A percentile compares a stretch with the other conserved stretches of the same genome.
phyloP scores from a whole-genome alignment of 2,329 filamentous ascomycete genomes.

The Gnomoniopsis smithogilvyi region DNA sequence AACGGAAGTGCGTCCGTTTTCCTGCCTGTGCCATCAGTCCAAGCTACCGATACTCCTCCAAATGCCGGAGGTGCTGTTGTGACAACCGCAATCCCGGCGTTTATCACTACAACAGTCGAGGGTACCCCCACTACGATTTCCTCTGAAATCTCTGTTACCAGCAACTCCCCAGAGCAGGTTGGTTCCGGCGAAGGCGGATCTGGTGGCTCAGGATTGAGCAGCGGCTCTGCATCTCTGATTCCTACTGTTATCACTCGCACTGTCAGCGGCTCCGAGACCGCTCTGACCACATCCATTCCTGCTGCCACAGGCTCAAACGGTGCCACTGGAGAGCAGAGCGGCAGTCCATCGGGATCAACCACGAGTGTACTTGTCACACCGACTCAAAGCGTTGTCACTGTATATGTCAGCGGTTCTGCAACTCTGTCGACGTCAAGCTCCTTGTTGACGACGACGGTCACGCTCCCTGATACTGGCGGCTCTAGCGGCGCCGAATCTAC shows the following conservation, averaged over 20 bases:
- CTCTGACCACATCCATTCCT: background rate
- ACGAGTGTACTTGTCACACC: background rate
- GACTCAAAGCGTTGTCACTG: background rate
- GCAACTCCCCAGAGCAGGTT: background rate
- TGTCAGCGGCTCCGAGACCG: background rate
- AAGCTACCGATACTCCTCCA: background rate
- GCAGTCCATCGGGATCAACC: background rate
- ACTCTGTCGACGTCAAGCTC: background rate
- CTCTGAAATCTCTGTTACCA: background rate
- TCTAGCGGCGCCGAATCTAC: background rate
- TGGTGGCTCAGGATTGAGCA: background rate
- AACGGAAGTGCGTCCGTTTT: conserved; percentile 1
- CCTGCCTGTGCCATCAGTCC: background rate
- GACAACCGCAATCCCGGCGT: background rate
- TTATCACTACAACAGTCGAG: background rate
- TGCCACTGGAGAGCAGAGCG: background rate
- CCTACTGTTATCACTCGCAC: background rate
- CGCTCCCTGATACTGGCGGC: background rate
- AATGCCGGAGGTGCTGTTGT: background rate
- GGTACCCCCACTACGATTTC: background rate
- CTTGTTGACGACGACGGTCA: conserved; percentile 1
- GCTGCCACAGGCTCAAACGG: background rate
- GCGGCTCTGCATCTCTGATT: background rate
- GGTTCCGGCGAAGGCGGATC: background rate
- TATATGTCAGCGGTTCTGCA: background rate